Evolutionary conservation across 345 rosid species (phyloP), one percentile per base, ranked within the genome.

Genomic region (Microcos paniculata): DNA sequence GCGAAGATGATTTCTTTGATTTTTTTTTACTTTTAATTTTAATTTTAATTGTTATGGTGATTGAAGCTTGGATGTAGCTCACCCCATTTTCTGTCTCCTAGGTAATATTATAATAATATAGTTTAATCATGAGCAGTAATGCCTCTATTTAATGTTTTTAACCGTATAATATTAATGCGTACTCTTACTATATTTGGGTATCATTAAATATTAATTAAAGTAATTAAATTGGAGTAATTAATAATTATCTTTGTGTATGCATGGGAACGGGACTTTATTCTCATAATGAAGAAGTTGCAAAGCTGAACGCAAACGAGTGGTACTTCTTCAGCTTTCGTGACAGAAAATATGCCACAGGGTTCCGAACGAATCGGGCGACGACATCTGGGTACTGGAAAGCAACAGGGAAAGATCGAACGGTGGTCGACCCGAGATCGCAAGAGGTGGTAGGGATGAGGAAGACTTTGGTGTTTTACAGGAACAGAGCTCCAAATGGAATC

Each of bases 261-360:
- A 68, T 68, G 55, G 38, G 66, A n/a, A n/a, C n/a, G 40, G 23
- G 24, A 26, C 38, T 66, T 66, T n/a, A 24, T 43, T 24, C 8
- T 38, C 11, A n/a, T 35, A 46, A 4, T 72, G 1, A 46, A 96
- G 99, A 92, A 82, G 91, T 96, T 84, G 99, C 98, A 1, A 96
- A 92, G 90, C 87, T 96, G 62, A 96, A 96, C 53, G 93, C 97
- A 64, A 92, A 74, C 1, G 99, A 96, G 77, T 96, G 98, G 98
- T 96, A 90, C 77, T 96, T 96, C 94, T 96, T 96, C 88, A 96
- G 97, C 77, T 96, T 93, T 68, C 88, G 98, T 9, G 99, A 96
- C 72, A 77, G 97, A 55, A 96, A 96, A 68, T 96, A 96, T 5
- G 96, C 99, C 0, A 93, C 99, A 6, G 99, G 99, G 56, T 93